phyloP scores from a whole-genome alignment of 2,329 filamentous ascomycete genomes.

The Daldinia sp. region DNA sequence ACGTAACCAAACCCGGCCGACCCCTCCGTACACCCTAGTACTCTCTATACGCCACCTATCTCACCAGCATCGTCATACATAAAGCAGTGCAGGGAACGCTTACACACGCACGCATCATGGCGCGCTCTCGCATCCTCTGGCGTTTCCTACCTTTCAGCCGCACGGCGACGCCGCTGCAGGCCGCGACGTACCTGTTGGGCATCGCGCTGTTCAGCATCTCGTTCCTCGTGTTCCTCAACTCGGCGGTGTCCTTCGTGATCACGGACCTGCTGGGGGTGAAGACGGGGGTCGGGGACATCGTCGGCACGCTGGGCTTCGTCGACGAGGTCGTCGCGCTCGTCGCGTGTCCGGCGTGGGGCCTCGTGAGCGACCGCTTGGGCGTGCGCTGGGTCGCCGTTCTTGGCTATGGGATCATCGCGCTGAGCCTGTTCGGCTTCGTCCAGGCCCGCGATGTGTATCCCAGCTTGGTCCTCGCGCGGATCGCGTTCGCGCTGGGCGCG shows the following conservation, averaged over 20 bases:
- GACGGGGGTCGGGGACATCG: slow-evolving; percentile 79
- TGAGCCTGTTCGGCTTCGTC: slow-evolving; percentile 83
- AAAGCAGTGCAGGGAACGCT: background rate
- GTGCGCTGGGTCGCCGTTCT: slow-evolving; percentile 78
- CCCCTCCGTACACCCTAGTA: slow-evolving; percentile 20
- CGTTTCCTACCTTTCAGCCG: slow-evolving; percentile 69
- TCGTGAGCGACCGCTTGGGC: slow-evolving; percentile 80
- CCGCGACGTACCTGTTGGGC: slow-evolving; percentile 81
- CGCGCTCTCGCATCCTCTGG: slow-evolving; percentile 41
- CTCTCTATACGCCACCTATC: slow-evolving; percentile 1
- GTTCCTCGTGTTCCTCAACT: slow-evolving; percentile 91
- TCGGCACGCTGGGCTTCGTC: slow-evolving; percentile 86
- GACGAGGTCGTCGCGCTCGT: slow-evolving; percentile 86
- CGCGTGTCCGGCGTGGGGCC: slow-evolving; percentile 83
- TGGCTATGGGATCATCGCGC: slow-evolving; percentile 84
- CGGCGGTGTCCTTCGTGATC: slow-evolving; percentile 84
- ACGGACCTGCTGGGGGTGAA: slow-evolving; percentile 84
- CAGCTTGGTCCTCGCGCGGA: slow-evolving; percentile 82
- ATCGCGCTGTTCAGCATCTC: slow-evolving; percentile 89
- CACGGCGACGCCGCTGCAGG: slow-evolving; percentile 71
- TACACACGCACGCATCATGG: slow-evolving; percentile 22
- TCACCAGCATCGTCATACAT: slow-evolving; percentile 1
- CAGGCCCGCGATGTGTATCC: slow-evolving; percentile 91
- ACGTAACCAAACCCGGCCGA: slow-evolving; percentile 7
- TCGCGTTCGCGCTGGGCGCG: slow-evolving; percentile 90